Evolutionary conservation across 1,284 basidiomycete genomes (phyloP).

Genomic region (Rhodofomes roseus): DNA sequence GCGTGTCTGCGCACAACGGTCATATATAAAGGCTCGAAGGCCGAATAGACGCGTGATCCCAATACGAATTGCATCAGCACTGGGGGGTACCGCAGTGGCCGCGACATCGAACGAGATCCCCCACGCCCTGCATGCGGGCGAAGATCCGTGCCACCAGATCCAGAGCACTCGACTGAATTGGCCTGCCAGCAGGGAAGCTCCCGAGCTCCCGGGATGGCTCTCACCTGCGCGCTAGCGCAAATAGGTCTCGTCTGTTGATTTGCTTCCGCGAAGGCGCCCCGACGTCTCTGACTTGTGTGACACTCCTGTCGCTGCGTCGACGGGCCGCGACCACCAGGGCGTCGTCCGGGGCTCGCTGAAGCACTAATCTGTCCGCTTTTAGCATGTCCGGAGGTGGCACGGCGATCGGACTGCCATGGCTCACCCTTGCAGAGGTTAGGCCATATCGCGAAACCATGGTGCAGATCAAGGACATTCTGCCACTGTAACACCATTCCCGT

Average conservation of each 20-base stretch:
- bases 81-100: conserved; percentile 6
- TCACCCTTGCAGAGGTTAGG: not conserved
- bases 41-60: conserved; percentile 9
- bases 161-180: conserved; percentile 14
- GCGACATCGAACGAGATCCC: conserved; percentile 1
- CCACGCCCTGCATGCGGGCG: not conserved
- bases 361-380: no score
- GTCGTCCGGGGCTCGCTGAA: not conserved
- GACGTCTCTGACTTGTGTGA: not conserved
- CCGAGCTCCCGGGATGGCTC: not conserved
- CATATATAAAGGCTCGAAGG: not conserved
- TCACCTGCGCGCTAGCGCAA: not conserved
- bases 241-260: not conserved
- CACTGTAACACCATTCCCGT: not conserved
- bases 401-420: not conserved
- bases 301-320: not conserved
- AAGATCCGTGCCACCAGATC: conserved; percentile 12
- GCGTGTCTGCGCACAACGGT: not conserved
- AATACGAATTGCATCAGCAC: conserved; percentile 6
- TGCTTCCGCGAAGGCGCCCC: conserved; percentile 1
- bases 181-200: conserved; percentile 11
- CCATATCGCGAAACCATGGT: not conserved
- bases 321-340: not conserved
- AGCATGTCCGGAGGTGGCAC: no score
- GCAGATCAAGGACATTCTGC: not conserved